phyloP scores from a whole-genome alignment of 208 protist species.

The Wallacemonas rigidus region DNA sequence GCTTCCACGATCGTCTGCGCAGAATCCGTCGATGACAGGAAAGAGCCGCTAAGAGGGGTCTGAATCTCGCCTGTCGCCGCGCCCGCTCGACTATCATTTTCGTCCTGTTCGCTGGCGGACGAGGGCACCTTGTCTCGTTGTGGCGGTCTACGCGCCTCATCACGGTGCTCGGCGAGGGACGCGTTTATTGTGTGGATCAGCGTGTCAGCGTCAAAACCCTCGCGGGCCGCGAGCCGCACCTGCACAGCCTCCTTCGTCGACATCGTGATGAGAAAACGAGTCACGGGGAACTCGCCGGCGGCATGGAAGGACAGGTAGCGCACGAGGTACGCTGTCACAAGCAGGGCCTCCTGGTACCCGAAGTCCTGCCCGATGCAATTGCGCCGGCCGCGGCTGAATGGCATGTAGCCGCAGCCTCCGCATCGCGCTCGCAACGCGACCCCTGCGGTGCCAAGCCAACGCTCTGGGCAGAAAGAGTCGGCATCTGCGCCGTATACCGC shows the following conservation, averaged over 20 bases:
- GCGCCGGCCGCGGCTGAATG: slow-evolving; percentile 49
- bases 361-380: slow-evolving; percentile 64
- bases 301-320: slow-evolving; percentile 43
- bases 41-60: not conserved
- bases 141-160: not conserved
- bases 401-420: slow-evolving; percentile 58
- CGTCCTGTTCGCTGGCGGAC: slow-evolving; percentile 2
- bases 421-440: slow-evolving; percentile 36
- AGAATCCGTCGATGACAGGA: not conserved
- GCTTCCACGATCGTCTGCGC: not conserved
- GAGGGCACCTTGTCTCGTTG: slow-evolving; percentile 13
- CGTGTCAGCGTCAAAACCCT: slow-evolving; percentile 20
- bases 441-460: slow-evolving; percentile 51
- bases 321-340: slow-evolving; percentile 37
- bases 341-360: slow-evolving; percentile 44
- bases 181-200: slow-evolving; percentile 19
- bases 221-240: slow-evolving; percentile 27
- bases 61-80: slow-evolving; percentile 4
- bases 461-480: slow-evolving; percentile 44
- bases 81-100: not conserved
- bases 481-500: slow-evolving; percentile 40
- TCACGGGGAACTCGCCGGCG: slow-evolving; percentile 43
- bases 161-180: slow-evolving; percentile 21
- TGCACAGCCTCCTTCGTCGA: slow-evolving; percentile 39
- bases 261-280: slow-evolving; percentile 51